These are phyloP conservation scores for Mycena alexandri DNA, from an alignment of 768 basidiomycete genomes.

Conservation along the genomic window DNA sequence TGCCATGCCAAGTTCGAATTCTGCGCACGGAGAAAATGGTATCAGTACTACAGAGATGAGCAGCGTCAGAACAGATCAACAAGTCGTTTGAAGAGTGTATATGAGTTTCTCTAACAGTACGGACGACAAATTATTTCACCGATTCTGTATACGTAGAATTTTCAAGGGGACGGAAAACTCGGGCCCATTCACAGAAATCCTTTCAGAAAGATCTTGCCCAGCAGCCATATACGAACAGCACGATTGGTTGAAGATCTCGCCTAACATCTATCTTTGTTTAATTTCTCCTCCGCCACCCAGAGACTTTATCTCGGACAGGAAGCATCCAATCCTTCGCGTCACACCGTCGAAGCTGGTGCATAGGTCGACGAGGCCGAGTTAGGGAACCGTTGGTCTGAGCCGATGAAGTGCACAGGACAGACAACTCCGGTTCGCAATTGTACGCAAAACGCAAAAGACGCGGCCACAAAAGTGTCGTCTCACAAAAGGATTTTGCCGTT, in stretches of 20 bases:
- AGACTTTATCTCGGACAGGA: constrained; percentile 23
- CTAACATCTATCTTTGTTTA: constrained; percentile 8
- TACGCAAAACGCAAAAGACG: constrained; percentile 15
- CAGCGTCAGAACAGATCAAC: constrained; percentile 23
- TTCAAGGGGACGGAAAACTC: constrained; percentile 18
- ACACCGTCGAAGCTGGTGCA: constrained; percentile 16
- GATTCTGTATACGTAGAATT: constrained; percentile 23
- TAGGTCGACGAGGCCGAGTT: constrained; percentile 18
- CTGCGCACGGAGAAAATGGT: constrained; percentile 23
- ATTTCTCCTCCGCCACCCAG: constrained; percentile 8
- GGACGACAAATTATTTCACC: constrained; percentile 21
- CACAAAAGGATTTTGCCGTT: constrained; percentile 14
- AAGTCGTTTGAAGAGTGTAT: constrained; percentile 25
- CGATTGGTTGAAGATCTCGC: constrained; percentile 12
- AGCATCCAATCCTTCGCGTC: constrained; percentile 14
- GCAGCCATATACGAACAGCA: constrained; percentile 11
- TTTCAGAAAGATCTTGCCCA: constrained; percentile 12
- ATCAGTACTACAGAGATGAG: constrained; percentile 10
- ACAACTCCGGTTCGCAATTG: constrained; percentile 21
- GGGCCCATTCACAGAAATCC: constrained; percentile 21
- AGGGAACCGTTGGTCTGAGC: constrained; percentile 12
- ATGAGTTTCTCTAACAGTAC: constrained; percentile 19
- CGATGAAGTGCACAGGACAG: constrained; percentile 18
- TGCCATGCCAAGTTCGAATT: constrained; percentile 20
- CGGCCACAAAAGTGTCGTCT: constrained; percentile 11